These are phyloP conservation scores for Gryganskiella cystojenkinii DNA, from an alignment of 192 early-diverging fungal genomes.

Conservation along the genomic window DNA sequence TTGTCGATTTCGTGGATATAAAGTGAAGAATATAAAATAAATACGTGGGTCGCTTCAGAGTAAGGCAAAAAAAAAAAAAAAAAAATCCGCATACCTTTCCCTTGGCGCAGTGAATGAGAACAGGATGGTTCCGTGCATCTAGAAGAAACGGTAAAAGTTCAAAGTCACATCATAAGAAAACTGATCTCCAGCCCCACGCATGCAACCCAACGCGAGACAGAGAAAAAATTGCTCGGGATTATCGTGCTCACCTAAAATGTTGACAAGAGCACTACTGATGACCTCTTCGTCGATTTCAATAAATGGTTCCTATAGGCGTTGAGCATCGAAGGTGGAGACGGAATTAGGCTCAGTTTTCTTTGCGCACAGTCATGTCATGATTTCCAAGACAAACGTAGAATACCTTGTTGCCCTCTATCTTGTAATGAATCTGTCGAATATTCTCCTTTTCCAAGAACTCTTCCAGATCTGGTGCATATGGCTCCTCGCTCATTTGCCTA, in stretches of 20 bases:
- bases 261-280: conserved; percentile 62
- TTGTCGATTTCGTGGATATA: too few species aligned
- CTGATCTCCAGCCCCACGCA: neutral
- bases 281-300: conserved; percentile 66
- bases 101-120: conserved; percentile 94
- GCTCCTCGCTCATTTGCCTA: conserved; percentile 74
- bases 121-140: conserved; percentile 63
- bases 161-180: too few species aligned
- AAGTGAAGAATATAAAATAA: too few species aligned
- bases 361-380: neutral
- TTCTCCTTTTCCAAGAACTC: conserved; percentile 78
- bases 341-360: neutral
- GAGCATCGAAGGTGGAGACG: too few species aligned
- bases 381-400: neutral
- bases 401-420: conserved; percentile 90
- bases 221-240: neutral
- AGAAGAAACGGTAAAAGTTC: too few species aligned
- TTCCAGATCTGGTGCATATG: conserved; percentile 71
- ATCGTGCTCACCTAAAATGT: conserved; percentile 53
- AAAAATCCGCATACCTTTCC: conserved; percentile 88
- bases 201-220: neutral
- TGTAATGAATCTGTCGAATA: conserved; percentile 84
- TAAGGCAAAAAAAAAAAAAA: too few species aligned
- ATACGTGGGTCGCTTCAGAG: too few species aligned
- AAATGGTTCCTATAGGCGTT: conserved; percentile 61